phyloP scores from a whole-genome alignment of 345 rosid species.

The Lumnitzera racemosa region DNA sequence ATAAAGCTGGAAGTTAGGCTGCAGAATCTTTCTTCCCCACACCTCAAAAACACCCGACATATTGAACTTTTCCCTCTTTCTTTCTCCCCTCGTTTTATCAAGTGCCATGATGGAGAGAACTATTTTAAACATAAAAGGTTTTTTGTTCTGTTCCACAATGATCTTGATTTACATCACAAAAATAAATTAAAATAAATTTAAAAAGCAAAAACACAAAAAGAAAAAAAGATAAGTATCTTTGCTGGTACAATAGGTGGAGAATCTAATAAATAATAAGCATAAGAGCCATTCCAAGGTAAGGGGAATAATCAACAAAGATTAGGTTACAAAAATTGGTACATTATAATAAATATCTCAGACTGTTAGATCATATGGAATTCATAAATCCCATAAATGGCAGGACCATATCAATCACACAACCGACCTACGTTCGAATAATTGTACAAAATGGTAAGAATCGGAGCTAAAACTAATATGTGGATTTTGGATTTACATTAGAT shows the following conservation, averaged over 20 bases:
- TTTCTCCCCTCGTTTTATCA: no score
- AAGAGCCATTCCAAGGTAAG: no score
- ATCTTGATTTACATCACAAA: no score
- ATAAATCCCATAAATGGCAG: background rate
- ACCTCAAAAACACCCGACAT: conserved; percentile 41
- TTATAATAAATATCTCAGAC: background rate
- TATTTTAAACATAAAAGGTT: background rate
- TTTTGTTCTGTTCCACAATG: no score
- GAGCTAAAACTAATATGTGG: no score
- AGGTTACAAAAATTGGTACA: no score
- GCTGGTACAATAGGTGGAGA: no score
- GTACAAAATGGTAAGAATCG: conserved; percentile 14
- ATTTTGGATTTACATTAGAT: conserved; percentile 2
- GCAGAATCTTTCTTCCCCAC: conserved; percentile 16
- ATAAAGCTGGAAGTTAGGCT: conserved; percentile 14
- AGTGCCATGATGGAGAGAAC: background rate
- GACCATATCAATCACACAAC: conserved; percentile 11
- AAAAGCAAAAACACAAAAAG: no score
- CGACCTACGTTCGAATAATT: background rate
- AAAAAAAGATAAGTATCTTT: no score
- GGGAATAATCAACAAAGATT: no score
- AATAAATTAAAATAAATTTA: no score
- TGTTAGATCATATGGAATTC: background rate
- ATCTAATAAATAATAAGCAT: no score
- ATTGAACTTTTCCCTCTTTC: conserved; percentile 4